A percentile compares a stretch with the other conserved stretches of the same genome.
Conservation (phyloP, 441 rosid species). For the Erodium moschatum region DNA sequence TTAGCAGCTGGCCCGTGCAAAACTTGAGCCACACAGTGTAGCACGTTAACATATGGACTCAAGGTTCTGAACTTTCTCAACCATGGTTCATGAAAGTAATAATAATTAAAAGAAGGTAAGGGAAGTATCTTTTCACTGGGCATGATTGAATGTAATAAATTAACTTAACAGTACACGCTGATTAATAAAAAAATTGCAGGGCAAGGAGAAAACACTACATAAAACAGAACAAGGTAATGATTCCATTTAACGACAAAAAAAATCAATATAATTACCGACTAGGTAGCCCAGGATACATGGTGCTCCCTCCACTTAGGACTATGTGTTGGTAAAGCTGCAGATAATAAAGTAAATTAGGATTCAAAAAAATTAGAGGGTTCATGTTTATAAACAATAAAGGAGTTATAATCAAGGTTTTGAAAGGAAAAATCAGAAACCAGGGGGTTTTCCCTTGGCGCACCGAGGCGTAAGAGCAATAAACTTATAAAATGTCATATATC, state of each 20-base stretch:
- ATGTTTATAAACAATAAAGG: too few relatives aligned
- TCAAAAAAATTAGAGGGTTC: not conserved
- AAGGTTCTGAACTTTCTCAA: not conserved
- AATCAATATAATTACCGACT: conserved; percentile 54
- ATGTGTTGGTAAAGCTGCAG: conserved; percentile 92
- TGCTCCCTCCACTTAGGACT: conserved; percentile 97
- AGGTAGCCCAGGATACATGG: conserved; percentile 97
- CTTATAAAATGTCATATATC: too few relatives aligned
- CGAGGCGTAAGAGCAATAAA: too few relatives aligned
- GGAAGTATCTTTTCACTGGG: not conserved
- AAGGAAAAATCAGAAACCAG: too few relatives aligned
- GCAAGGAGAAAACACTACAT: not conserved
- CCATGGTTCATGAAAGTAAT: not conserved
- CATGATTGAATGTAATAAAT: not conserved
- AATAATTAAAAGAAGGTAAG: not conserved
- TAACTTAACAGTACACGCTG: not conserved
- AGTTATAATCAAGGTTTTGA: too few relatives aligned
- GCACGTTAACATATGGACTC: not conserved
- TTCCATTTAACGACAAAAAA: not conserved
- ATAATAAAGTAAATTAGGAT: conserved; percentile 15
- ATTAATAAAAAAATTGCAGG: not conserved
- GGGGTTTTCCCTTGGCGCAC: too few relatives aligned
- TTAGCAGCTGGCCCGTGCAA: not conserved
- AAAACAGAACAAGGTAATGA: conserved; percentile 7
- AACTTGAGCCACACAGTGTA: not conserved